phyloP scores from a whole-genome alignment of 305 asterid species.

The Solanum hybrid region DNA sequence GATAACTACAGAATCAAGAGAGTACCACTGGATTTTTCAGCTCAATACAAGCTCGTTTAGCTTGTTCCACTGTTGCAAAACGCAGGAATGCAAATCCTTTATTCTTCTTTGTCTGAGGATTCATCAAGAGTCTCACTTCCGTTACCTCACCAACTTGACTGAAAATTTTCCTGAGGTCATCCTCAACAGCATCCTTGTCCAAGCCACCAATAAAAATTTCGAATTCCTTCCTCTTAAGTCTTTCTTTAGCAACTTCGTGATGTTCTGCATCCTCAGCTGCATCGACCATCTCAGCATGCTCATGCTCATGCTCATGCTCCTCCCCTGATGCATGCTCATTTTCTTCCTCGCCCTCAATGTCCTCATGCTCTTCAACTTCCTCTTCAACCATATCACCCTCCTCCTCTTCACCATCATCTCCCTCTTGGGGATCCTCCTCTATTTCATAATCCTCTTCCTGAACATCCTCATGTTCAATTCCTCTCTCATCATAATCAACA shows the following conservation, averaged over 20 bases:
- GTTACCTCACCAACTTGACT: constrained; percentile 85
- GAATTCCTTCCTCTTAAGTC: constrained; percentile 92
- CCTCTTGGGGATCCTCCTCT: constrained; percentile 61
- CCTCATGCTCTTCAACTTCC: constrained; percentile 63
- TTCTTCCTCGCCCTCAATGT: constrained; percentile 63
- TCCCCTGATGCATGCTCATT: constrained; percentile 33
- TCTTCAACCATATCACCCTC: constrained; percentile 58
- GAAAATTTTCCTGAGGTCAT: constrained; percentile 81
- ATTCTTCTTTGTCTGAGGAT: constrained; percentile 91
- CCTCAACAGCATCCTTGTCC: constrained; percentile 97
- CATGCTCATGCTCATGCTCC: constrained; percentile 28
- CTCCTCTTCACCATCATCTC: constrained; percentile 42
- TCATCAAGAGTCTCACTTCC: constrained; percentile 97
- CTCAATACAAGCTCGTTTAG: constrained; percentile 77
- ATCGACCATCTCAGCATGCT: constrained; percentile 39
- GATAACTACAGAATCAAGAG: constrained; percentile 26
- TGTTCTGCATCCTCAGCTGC: constrained; percentile 87
- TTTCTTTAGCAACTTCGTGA: constrained; percentile 69
- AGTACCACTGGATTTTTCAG: constrained; percentile 89
- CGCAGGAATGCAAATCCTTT: constrained; percentile 98
- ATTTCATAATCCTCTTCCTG: constrained; percentile 49
- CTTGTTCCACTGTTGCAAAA: constrained; percentile 94
- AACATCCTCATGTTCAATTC: constrained; percentile 54
- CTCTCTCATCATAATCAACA: constrained; percentile 86
- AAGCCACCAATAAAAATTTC: constrained; percentile 96